Percentiles rank a stretch among this genome's conserved stretches.
These are phyloP conservation scores for Pisolithus tinctorius DNA, from an alignment of 768 basidiomycete species.

Conservation along the genomic window DNA sequence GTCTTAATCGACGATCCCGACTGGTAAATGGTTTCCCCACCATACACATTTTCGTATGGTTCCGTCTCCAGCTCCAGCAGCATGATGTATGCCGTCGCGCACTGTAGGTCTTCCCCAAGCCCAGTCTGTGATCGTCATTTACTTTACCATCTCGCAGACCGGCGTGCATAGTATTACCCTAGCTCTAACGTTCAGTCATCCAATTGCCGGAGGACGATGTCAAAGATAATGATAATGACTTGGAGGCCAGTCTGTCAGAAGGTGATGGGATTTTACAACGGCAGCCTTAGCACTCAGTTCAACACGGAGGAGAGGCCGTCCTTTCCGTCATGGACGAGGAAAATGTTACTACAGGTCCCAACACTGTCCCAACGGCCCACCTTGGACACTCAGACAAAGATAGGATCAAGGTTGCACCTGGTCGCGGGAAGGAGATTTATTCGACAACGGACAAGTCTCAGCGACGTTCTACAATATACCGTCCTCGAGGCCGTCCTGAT, in stretches of 20 bases:
- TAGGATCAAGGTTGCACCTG: no score
- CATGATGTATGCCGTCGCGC: constrained; percentile 51
- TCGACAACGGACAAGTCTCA: no score
- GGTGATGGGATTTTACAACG: constrained; percentile 12
- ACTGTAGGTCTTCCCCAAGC: constrained; percentile 38
- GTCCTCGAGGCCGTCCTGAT: no score
- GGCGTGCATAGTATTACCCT: constrained; percentile 61
- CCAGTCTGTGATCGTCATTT: constrained; percentile 2
- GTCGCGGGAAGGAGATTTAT: no score
- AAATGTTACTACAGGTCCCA: constrained; percentile 6
- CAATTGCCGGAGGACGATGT: constrained; percentile 34
- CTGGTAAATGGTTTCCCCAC: constrained; percentile 41
- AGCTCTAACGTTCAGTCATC: constrained; percentile 51
- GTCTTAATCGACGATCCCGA: no score
- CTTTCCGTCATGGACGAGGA: constrained; percentile 1
- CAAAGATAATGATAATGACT: constrained; percentile 28
- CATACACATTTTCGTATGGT: constrained; percentile 36
- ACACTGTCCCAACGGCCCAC: not conserved
- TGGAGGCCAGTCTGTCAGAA: constrained; percentile 8
- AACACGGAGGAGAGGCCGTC: not conserved
- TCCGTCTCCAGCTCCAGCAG: constrained; percentile 44
- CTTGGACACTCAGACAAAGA: no score
- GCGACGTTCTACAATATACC: no score
- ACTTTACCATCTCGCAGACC: constrained; percentile 37
- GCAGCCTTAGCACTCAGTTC: not conserved